A percentile compares a stretch with the other conserved stretches of the same genome.
Evolutionary conservation across 176 grass and related monocot genomes (phyloP).

Genomic region (Cenchrus fungigraminus): DNA sequence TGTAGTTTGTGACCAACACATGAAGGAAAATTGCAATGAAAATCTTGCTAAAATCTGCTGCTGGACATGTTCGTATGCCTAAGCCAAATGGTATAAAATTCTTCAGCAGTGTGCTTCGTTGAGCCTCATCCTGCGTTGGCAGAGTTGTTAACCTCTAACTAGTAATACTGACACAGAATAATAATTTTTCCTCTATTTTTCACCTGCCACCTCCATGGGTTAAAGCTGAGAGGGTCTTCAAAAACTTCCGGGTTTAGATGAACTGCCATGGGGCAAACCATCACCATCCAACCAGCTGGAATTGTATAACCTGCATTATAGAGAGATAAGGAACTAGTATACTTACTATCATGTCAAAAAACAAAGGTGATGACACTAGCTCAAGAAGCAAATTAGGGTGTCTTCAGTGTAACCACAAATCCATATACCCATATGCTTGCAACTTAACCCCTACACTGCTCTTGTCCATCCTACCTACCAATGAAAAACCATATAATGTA

Average conservation of each 20-base stretch:
- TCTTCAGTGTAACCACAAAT: too few species aligned
- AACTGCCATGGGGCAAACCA: constrained; percentile 21
- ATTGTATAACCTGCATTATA: constrained; percentile 19
- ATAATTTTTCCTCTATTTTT: too few species aligned
- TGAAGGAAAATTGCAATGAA: constrained; percentile 40
- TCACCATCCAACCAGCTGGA: constrained; percentile 5
- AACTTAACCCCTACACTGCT: too few species aligned
- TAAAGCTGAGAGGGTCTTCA: constrained; percentile 35
- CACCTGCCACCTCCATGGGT: constrained; percentile 38
- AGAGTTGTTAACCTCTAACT: too few species aligned
- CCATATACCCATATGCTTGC: too few species aligned
- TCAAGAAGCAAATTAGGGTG: background rate
- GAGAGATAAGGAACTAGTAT: too few species aligned
- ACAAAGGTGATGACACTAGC: too few species aligned
- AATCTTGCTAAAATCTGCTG: constrained; percentile 33
- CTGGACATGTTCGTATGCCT: constrained; percentile 23
- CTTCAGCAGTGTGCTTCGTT: background rate
- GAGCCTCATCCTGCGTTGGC: constrained; percentile 11
- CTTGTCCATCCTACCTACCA: too few species aligned
- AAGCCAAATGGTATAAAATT: constrained; percentile 46
- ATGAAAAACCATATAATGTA: too few species aligned
- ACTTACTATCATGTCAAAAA: too few species aligned
- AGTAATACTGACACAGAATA: too few species aligned
- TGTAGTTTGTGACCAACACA: constrained; percentile 32
- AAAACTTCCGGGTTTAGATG: constrained; percentile 23